Evolutionary conservation across 441 rosid genomes (phyloP).

Genomic region (Adansonia gregorii): DNA sequence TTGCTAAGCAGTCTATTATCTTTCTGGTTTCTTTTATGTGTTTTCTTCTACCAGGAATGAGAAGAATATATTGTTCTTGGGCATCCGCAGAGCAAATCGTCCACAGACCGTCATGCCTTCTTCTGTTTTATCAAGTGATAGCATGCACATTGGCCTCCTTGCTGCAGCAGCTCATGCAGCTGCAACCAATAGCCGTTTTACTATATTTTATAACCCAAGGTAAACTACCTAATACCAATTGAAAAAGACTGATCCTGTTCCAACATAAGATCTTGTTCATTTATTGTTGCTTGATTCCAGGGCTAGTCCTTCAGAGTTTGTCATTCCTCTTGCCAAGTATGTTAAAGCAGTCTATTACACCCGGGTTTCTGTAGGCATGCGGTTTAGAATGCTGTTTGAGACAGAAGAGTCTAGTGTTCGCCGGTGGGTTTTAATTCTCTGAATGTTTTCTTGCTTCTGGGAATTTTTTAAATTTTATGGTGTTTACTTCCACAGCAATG

Average conservation of each 20-base stretch:
- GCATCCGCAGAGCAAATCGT: slow-evolving; percentile 68
- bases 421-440: slow-evolving; percentile 43
- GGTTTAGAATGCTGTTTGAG: slow-evolving; percentile 79
- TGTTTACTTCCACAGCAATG: neutral
- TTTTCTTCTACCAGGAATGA: slow-evolving; percentile 54
- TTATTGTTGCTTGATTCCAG: slow-evolving; percentile 39
- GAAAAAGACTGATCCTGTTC: slow-evolving; percentile 1
- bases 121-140: slow-evolving; percentile 73
- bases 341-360: slow-evolving; percentile 70
- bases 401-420: slow-evolving; percentile 81
- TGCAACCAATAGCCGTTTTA: slow-evolving; percentile 71
- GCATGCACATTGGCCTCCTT: slow-evolving; percentile 80
- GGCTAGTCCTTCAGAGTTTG: slow-evolving; percentile 81
- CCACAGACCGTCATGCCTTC: slow-evolving; percentile 80
- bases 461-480: neutral
- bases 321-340: slow-evolving; percentile 66
- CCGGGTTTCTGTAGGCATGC: slow-evolving; percentile 77
- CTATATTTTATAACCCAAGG: slow-evolving; percentile 77
- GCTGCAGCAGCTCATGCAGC: slow-evolving; percentile 88
- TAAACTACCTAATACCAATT: slow-evolving; percentile 22
- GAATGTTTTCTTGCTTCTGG: slow-evolving; percentile 13
- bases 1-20: neutral
- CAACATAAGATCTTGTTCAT: slow-evolving; percentile 13
- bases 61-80: slow-evolving; percentile 67
- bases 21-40: neutral